Base-by-base conservation (phyloP, 2,329 filamentous ascomycete species). In the Helicocarpus griseus region DNA sequence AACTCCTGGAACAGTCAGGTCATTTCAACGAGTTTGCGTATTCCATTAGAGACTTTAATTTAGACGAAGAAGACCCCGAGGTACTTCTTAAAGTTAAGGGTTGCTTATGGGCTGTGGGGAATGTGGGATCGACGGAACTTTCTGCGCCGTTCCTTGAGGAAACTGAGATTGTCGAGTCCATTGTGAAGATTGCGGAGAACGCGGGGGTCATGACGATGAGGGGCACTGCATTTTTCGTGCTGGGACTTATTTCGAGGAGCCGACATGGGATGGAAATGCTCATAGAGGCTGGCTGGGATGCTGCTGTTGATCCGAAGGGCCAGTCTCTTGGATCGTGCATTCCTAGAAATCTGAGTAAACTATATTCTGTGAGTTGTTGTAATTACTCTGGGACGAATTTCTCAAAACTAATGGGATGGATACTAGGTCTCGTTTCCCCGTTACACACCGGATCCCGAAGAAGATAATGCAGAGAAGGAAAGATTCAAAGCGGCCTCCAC, bases 111-210 rank as follows among this genome's bases (percentile, higher is more conserved):
- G 93, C 93, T 0, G 89, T 98, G 1, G 93, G 93, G 22, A 98
- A 98, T 60, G 91, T 98, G 35, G 93, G 93, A 0, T 96, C 90
- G 0, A 97, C 98, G 90, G 91, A 97, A 61, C 81, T 96, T 1
- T 93, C 93, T 1, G 91, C 91, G 1, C 89, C 89, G 0, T 98
- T 98, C 66, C 76, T 98, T 3, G 93, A 96, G 68, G 84, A 86
- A 51, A 87, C 83, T 35, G 87, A 96, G 58, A 89, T 97, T 35
- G 89, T 97, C 17, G 81, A 85, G 62, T 81, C 85, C 56, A 91
- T 98, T 56, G 82, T 97, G 44, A 78, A 82, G 56, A 96, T 98
- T 64, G 93, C 93, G 1, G 88, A 95, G 66, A 75, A 77, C 26
- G 90, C 93, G 39, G 83, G 90, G 58, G 87, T 98, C 47, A 85